Evolutionary conservation across 768 basidiomycete species (phyloP).

Genomic region (Leccinum variicolor): DNA sequence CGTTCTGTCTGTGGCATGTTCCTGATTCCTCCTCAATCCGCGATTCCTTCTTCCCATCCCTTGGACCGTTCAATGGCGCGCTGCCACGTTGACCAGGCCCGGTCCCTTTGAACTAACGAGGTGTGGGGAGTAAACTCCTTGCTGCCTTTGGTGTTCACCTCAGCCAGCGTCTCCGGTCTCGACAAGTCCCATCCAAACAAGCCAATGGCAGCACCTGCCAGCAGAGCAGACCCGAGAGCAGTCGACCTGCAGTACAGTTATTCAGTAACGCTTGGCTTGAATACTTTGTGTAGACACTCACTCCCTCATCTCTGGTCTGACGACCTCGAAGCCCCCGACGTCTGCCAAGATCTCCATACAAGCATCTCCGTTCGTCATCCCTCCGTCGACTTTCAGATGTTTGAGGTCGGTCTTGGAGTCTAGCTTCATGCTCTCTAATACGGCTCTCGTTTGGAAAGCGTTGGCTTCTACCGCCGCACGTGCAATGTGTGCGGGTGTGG

Average conservation of each 20-base stretch:
- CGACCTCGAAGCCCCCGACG: constrained; percentile 86
- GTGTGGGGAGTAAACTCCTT: constrained; percentile 62
- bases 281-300: constrained; percentile 35
- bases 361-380: constrained; percentile 92
- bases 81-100: constrained; percentile 81
- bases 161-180: constrained; percentile 74
- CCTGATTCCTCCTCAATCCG: constrained; percentile 17
- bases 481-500: constrained; percentile 88
- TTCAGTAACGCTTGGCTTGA: neutral
- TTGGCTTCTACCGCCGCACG: constrained; percentile 95
- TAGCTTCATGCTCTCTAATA: constrained; percentile 91
- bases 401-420: constrained; percentile 81
- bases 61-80: constrained; percentile 81
- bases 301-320: constrained; percentile 97
- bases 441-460: constrained; percentile 92
- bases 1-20: neutral
- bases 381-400: constrained; percentile 95
- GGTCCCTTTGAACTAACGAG: constrained; percentile 50
- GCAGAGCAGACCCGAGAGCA: constrained; percentile 90
- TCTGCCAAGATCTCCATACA: constrained; percentile 87
- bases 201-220: constrained; percentile 84
- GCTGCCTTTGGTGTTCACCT: constrained; percentile 86
- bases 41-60: constrained; percentile 70
- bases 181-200: constrained; percentile 91
- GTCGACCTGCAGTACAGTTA: constrained; percentile 60